Evolutionary conservation across 2,329 filamentous ascomycete species (phyloP).

Genomic region (Domatiomyces catenatus): DNA sequence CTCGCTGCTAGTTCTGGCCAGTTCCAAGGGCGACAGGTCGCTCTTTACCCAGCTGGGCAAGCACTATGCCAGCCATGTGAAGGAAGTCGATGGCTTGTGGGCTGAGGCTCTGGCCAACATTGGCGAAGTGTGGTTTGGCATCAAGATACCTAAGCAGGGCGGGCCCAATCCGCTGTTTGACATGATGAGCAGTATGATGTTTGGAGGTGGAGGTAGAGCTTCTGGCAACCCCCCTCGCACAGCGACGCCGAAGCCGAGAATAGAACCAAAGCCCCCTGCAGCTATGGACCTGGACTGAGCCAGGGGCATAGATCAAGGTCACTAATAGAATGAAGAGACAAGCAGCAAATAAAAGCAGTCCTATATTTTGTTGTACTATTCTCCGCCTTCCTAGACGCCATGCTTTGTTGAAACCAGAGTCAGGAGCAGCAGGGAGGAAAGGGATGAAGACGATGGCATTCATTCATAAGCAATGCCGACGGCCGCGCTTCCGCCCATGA

Average conservation of each 20-base stretch:
- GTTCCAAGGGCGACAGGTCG: slow-evolving; percentile 64
- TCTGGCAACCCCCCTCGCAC: slow-evolving; percentile 26
- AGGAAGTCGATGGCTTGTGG: slow-evolving; percentile 58
- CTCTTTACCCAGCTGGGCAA: slow-evolving; percentile 66
- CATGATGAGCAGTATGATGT: slow-evolving; percentile 95
- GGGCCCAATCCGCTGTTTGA: slow-evolving; percentile 68
- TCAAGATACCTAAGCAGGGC: slow-evolving; percentile 71
- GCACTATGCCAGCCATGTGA: slow-evolving; percentile 67
- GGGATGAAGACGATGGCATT: background rate
- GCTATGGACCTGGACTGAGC: slow-evolving; percentile 7
- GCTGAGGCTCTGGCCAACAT: slow-evolving; percentile 69
- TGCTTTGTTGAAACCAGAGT: background rate
- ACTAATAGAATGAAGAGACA: background rate
- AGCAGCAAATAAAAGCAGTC: background rate
- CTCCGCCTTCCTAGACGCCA: background rate
- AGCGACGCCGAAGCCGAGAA: slow-evolving; percentile 24
- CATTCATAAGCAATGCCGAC: background rate
- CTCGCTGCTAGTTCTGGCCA: slow-evolving; percentile 63
- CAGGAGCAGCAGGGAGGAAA: background rate
- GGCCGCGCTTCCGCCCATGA: slow-evolving; percentile 35
- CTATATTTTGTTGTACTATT: background rate
- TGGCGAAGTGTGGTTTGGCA: slow-evolving; percentile 92
- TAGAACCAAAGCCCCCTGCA: slow-evolving; percentile 23
- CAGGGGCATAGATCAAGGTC: background rate
- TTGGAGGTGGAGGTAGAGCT: slow-evolving; percentile 50